Evolutionary conservation across 2,329 filamentous ascomycete genomes (phyloP), one percentile per base, ranked within the genome.

Genomic region (Aspergillus transmontanensis): DNA sequence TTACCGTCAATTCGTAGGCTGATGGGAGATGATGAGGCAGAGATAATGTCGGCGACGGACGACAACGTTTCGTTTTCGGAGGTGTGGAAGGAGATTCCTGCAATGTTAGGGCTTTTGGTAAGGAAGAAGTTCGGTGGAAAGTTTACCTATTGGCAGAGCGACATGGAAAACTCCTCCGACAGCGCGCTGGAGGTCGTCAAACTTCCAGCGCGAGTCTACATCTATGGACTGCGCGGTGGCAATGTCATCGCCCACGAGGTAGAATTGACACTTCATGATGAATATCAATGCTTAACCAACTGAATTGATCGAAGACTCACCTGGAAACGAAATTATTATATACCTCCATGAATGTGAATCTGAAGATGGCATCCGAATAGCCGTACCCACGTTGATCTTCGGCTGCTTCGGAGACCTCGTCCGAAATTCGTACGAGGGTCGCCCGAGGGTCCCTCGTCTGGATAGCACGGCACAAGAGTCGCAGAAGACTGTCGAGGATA

Each of bases 121-220:
- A 26, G 23, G 53, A 36, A 28, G 53, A 19, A 54, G 11, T 36
- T 51, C 6, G 5, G 12, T 41, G 66, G 6, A 34, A 16, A n/a
- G 57, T 32, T 78, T 73, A 65, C 86, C 84, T 3, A 87, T 77
- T 64, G 76, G 68, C 55, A 80, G 77, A 59, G 79, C 77, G 4
- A 80, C 73, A 23, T 76, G 77, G 70, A 83, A 86, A 0, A 82
- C 73, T 10, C 79, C 74, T 61, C 85, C 80, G 3, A 85, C 78
- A 0, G 82, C 83, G 48, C 78, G 72, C 65, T 87, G 84, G 82
- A 88, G 86, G 0, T 79, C 80, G 0, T 85, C 84, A 0, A 84
- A 80, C 66, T 88, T 87, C 67, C 67, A 67, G 28, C 54, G 60
- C 14, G 63, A 28, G 46, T 67, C 65, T 66, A 88, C 84, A 1